These are phyloP conservation scores for Podaxis pistillaris DNA, from an alignment of 768 basidiomycete genomes.

Conservation along the genomic window DNA sequence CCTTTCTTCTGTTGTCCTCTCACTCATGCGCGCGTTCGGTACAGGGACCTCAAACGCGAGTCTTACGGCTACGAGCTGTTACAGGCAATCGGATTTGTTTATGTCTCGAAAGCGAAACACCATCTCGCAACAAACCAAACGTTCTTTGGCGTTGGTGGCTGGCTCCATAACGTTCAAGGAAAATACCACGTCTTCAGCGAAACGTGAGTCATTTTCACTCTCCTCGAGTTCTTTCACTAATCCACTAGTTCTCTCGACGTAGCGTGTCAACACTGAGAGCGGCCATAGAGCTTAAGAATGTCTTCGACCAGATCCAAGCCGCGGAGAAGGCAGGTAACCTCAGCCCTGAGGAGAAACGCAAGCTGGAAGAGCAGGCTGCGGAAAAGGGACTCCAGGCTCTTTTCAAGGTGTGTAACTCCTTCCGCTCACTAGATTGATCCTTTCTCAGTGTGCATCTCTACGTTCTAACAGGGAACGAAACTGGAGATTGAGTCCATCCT, in stretches of 20 bases:
- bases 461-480: slow-evolving; percentile 67
- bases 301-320: slow-evolving; percentile 90
- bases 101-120: slow-evolving; percentile 79
- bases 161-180: slow-evolving; percentile 89
- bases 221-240: background rate
- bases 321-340: slow-evolving; percentile 85
- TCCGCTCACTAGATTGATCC: background rate
- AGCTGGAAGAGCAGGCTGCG: slow-evolving; percentile 88
- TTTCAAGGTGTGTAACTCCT: slow-evolving; percentile 62
- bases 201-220: slow-evolving; percentile 54
- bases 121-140: slow-evolving; percentile 70
- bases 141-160: slow-evolving; percentile 85
- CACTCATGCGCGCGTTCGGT: slow-evolving; percentile 9
- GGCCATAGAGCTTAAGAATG: slow-evolving; percentile 84
- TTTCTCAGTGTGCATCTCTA: background rate
- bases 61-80: slow-evolving; percentile 86
- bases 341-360: slow-evolving; percentile 72
- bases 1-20: background rate
- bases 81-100: slow-evolving; percentile 85
- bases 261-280: slow-evolving; percentile 84
- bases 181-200: slow-evolving; percentile 94
- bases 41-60: slow-evolving; percentile 78
- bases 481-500: slow-evolving; percentile 89
- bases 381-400: slow-evolving; percentile 90
- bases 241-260: background rate